Percentiles rank a stretch among this genome's conserved stretches.
These are phyloP conservation scores for Trichoderma sp. DNA, from an alignment of 2,329 filamentous ascomycete species.

Conservation along the genomic window DNA sequence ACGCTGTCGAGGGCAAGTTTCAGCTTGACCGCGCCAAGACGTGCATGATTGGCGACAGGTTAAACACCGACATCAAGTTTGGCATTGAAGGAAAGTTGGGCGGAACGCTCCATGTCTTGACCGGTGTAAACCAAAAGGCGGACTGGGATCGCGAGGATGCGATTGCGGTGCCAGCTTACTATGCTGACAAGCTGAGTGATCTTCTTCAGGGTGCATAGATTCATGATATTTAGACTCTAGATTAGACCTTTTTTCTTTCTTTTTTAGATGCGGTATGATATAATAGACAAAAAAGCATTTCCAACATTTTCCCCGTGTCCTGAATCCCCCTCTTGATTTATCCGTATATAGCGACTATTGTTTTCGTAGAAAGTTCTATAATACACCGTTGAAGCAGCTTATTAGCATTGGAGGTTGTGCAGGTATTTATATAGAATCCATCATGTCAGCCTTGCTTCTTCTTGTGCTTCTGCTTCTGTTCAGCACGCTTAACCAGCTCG, in stretches of 20 bases:
- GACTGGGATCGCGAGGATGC: conserved; percentile 74
- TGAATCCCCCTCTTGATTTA: background rate
- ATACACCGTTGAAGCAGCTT: background rate
- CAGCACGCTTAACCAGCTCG: conserved; percentile 49
- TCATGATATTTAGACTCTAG: conserved; percentile 19
- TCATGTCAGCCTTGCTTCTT: conserved; percentile 39
- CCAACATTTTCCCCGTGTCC: background rate
- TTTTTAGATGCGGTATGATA: conserved; percentile 15
- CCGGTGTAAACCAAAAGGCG: conserved; percentile 82
- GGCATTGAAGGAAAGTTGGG: conserved; percentile 88
- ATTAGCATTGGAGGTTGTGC: conserved; percentile 17
- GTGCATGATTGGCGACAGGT: conserved; percentile 93
- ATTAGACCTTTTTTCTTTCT: background rate
- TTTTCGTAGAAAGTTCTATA: background rate
- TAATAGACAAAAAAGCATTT: background rate
- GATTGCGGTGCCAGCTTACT: conserved; percentile 73
- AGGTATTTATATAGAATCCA: background rate
- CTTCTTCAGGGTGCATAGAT: conserved; percentile 45
- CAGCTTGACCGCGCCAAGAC: conserved; percentile 78
- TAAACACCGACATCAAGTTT: conserved; percentile 96
- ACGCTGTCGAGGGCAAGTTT: conserved; percentile 96
- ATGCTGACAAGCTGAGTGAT: conserved; percentile 83
- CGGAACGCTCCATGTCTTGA: conserved; percentile 87
- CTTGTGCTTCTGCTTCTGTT: conserved; percentile 40
- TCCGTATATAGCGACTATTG: background rate